Conservation (phyloP, 1,139 yeast species). For the Debaryomycetaceae sp. region DNA sequence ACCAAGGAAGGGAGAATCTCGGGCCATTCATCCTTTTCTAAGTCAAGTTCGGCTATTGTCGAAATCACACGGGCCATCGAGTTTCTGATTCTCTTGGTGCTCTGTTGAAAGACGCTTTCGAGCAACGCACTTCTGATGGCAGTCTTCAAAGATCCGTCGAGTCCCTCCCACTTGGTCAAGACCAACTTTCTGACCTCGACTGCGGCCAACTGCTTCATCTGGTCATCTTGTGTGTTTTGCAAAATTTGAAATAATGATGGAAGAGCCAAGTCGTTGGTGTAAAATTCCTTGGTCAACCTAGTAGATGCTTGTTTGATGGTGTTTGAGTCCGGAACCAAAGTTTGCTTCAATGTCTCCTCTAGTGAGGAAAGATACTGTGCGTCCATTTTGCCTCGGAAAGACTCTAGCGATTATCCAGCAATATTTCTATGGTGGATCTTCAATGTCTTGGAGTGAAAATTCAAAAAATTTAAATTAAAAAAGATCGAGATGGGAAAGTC, state of each 20-base stretch:
- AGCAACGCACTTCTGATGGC: slow-evolving; percentile 67
- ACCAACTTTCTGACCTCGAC: slow-evolving; percentile 92
- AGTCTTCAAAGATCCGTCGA: slow-evolving; percentile 52
- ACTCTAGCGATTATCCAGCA: background rate
- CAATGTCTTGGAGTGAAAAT: background rate
- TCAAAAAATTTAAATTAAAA: slow-evolving; percentile 1
- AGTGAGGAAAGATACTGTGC: slow-evolving; percentile 63
- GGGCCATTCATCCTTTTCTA: slow-evolving; percentile 68
- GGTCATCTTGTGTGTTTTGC: slow-evolving; percentile 60
- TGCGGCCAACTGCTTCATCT: slow-evolving; percentile 81
- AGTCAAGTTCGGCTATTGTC: slow-evolving; percentile 75
- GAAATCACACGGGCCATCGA: slow-evolving; percentile 87
- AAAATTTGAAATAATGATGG: slow-evolving; percentile 82
- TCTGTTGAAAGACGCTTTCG: slow-evolving; percentile 57
- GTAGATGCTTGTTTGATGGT: slow-evolving; percentile 81
- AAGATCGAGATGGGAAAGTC: slow-evolving; percentile 6
- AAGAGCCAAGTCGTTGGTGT: slow-evolving; percentile 65
- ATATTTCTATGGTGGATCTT: background rate
- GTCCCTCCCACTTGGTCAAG: slow-evolving; percentile 61
- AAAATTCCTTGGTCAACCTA: slow-evolving; percentile 70
- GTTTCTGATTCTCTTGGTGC: slow-evolving; percentile 73
- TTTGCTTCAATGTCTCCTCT: slow-evolving; percentile 74
- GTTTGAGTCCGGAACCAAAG: slow-evolving; percentile 72
- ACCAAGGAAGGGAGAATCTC: slow-evolving; percentile 71
- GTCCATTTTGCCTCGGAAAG: slow-evolving; percentile 44